These are phyloP conservation scores for Citrullus colocynthis DNA, from an alignment of 306 rosid genomes.

Conservation along the genomic window DNA sequence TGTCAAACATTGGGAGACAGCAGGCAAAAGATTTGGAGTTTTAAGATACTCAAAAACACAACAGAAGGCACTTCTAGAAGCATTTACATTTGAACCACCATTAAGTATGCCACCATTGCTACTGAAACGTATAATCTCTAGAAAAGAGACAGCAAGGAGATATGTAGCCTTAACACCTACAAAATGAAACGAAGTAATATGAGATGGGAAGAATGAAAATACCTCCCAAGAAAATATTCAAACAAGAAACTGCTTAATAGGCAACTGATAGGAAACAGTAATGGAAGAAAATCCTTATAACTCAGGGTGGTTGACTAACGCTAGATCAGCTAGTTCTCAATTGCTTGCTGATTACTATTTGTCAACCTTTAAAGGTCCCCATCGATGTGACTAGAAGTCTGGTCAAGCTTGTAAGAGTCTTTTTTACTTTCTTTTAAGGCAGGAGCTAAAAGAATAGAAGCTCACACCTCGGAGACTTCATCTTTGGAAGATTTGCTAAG, in stretches of 20 bases:
- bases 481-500: not conserved
- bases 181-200: slow-evolving; percentile 12
- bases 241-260: not conserved
- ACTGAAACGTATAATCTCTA: slow-evolving; percentile 91
- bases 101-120: slow-evolving; percentile 94
- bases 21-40: slow-evolving; percentile 90
- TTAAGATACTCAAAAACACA: slow-evolving; percentile 95
- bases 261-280: not conserved
- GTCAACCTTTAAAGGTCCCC: not conserved
- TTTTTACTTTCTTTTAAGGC: not conserved
- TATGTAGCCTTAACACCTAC: slow-evolving; percentile 98
- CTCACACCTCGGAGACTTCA: not conserved
- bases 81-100: slow-evolving; percentile 48
- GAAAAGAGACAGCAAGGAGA: slow-evolving; percentile 95
- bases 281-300: not conserved
- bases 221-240: not conserved
- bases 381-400: not conserved
- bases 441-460: not conserved
- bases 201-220: not conserved
- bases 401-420: not conserved
- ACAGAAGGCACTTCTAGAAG: slow-evolving; percentile 82
- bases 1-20: slow-evolving; percentile 85
- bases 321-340: not conserved
- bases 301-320: not conserved
- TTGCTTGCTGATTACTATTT: not conserved